phyloP scores from a whole-genome alignment of 2,329 filamentous ascomycete genomes.

The Albophoma yamanashiensis region DNA sequence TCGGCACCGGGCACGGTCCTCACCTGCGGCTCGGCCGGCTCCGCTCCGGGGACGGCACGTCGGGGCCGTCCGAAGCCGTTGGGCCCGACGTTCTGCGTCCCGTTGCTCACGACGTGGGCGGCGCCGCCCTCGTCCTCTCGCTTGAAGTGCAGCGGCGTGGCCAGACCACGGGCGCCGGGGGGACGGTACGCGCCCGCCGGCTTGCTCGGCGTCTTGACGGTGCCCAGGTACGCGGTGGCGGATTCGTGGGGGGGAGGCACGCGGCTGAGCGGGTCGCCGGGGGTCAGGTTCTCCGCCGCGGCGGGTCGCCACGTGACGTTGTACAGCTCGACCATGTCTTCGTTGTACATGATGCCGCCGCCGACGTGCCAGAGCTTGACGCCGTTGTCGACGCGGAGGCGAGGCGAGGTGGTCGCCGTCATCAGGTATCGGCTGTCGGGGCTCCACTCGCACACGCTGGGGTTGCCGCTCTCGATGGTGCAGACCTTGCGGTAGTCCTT shows the following conservation, averaged over 20 bases:
- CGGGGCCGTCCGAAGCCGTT: slow-evolving; percentile 74
- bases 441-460: slow-evolving; percentile 94
- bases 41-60: slow-evolving; percentile 79
- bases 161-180: slow-evolving; percentile 79
- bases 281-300: slow-evolving; percentile 43
- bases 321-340: slow-evolving; percentile 92
- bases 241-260: slow-evolving; percentile 74
- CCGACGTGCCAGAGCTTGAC: slow-evolving; percentile 90
- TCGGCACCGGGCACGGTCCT: slow-evolving; percentile 56
- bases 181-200: slow-evolving; percentile 95
- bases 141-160: slow-evolving; percentile 90
- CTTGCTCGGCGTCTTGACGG: slow-evolving; percentile 89
- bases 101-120: slow-evolving; percentile 73
- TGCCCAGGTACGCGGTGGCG: slow-evolving; percentile 70
- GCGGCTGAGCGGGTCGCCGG: slow-evolving; percentile 61
- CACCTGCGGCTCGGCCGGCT: slow-evolving; percentile 56
- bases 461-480: slow-evolving; percentile 91
- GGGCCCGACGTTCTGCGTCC: slow-evolving; percentile 54
- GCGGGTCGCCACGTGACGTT: slow-evolving; percentile 82
- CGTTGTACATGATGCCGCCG: slow-evolving; percentile 84
- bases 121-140: slow-evolving; percentile 94
- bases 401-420: slow-evolving; percentile 94
- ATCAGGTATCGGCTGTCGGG: slow-evolving; percentile 92
- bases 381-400: slow-evolving; percentile 92
- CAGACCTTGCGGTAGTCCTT: slow-evolving; percentile 88